Evolutionary conservation across 164 flowering plant genomes (phyloP), one percentile per base, ranked within the genome.

Genomic region (Tetracentron sinense): DNA sequence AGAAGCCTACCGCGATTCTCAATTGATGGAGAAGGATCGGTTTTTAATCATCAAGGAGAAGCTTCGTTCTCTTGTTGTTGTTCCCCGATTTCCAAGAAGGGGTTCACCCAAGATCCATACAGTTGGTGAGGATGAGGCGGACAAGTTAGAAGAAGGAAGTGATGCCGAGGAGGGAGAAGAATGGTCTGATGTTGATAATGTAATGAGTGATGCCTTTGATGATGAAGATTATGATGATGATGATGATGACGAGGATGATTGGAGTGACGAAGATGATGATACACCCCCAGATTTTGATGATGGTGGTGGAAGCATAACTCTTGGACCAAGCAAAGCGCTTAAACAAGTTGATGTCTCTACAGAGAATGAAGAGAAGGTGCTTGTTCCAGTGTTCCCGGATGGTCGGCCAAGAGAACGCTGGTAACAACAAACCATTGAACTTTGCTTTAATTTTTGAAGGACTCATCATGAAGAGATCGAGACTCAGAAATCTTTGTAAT

Each of bases 381-480:
- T 75, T 62, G 77, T 28, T 42, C 84, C 80, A 26, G 73, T 71
- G 16, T 74, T 82, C 48, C 93, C 95, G 46, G 97, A 94, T 79
- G 98, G 96, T 21, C 79, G 77, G 56, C 93, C 88, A 10, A 86
- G 98, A 75, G 97, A 94, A 66, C 84, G 91, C 20, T 94, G 98
- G 98, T 94, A 70, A 81, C 63, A 53, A 46, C n/a, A 6, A 22
- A 12, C 19, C 50, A 23, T 30, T 23, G 26, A 33, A 6, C 21
- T 25, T 51, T 2, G 7, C 31, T 46, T 19, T 49, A 2, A 16
- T 14, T 30, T 50, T 44, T 47, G 54, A 19, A 30, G 46, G 29
- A 26, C 21, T 48, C 31, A 31, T 48, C 30, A 16, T 27, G 15
- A n/a, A 21, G 27, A 12, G 25, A 25, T 57, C n/a, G 42, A 17